Evolutionary conservation across 2,329 filamentous ascomycete species (phyloP), one percentile per base, ranked within the genome.

Genomic region (Aspergillus pseudotamarii): DNA sequence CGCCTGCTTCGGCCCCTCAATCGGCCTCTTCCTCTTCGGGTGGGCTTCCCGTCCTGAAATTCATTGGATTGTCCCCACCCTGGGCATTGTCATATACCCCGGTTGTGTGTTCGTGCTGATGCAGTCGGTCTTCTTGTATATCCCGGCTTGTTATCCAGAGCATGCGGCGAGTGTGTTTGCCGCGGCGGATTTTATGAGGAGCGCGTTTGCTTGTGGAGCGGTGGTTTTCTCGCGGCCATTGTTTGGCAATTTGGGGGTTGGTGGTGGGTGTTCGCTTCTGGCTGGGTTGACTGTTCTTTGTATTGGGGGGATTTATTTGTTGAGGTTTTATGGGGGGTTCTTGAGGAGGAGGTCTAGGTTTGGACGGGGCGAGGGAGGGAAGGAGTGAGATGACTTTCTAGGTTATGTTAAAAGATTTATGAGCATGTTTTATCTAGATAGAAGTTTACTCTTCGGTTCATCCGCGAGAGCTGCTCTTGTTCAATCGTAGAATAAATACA

Each of bases 1-100:
- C 10, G 83, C 83, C 2, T 77, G 81, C 58, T 80, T 87, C 64
- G 82, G 82, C 1, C 83, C 85, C 0, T 82, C 86, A 0, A 80
- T 85, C 36, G 36, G 36, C 36, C 36, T 38, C 36, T 38, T 38
- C 36, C 36, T 50, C 61, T 88, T 72, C 26, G 70, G 53, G 5
- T 70, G 63, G 67, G 54, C 67, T 1, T 61, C 71, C 2, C 61
- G 64, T 5, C 34, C 64, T 0, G 43, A 61, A 0, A 64, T 75
- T 26, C 70, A 75, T 54, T 76, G 73, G 74, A 73, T 74, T n/a
- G 73, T 72, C 16, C 72, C 61, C 3, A 72, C 76, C 6, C 70
- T 81, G 14, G 80, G 79, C 4, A 73, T 81, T 3, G 67, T 71
- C 26, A 71, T 81, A 61, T 80, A 78, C 69, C 71, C 71, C 2